A percentile compares a stretch with the other conserved stretches of the same genome.
Conservation (phyloP, 331 rosid species). For the Cucumis variabilis region DNA sequence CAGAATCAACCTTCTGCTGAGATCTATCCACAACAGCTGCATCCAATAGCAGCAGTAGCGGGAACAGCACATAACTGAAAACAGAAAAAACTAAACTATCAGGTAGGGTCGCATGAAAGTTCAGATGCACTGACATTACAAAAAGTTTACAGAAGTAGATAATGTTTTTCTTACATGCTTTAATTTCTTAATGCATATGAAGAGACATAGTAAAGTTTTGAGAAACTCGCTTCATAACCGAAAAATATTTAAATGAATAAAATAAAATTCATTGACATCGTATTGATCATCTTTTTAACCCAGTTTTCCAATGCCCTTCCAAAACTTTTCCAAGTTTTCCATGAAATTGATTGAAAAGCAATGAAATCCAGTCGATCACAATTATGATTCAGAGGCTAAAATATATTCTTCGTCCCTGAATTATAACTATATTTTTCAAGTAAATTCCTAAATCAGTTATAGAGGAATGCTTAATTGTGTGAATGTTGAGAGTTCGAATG, state of each 20-base stretch:
- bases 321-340: neutral
- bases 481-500: neutral
- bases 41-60: slow-evolving; percentile 81
- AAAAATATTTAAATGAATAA: neutral
- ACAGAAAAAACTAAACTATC: slow-evolving; percentile 3
- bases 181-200: neutral
- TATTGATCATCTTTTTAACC: neutral
- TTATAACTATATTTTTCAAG: neutral
- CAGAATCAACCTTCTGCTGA: slow-evolving; percentile 55
- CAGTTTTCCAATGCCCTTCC: neutral
- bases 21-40: slow-evolving; percentile 79
- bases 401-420: neutral
- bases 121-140: neutral
- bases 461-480: neutral
- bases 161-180: neutral
- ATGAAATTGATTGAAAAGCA: neutral
- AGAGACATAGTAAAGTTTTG: neutral
- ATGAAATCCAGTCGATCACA: neutral
- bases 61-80: slow-evolving; percentile 82
- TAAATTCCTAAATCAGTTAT: neutral
- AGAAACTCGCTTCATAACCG: neutral
- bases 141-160: neutral
- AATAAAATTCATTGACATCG: neutral
- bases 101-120: slow-evolving; percentile 19
- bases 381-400: neutral